These are phyloP conservation scores for Cocos nucifera DNA, from an alignment of 176 grass and related monocot species.

Conservation along the genomic window DNA sequence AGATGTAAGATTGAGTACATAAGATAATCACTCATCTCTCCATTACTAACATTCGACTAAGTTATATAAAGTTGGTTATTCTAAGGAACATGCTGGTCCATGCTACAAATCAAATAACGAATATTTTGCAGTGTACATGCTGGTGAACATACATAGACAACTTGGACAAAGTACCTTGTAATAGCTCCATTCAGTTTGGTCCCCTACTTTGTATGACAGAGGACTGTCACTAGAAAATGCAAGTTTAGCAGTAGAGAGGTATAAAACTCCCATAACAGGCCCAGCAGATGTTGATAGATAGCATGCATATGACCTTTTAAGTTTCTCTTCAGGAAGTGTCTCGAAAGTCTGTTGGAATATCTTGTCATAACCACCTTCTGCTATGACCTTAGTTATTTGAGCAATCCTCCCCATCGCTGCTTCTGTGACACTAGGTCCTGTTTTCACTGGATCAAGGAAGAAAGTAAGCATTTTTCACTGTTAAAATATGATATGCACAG, in stretches of 20 bases:
- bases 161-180: constrained; percentile 68
- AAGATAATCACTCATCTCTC: too few species aligned
- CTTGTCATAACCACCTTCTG: constrained; percentile 97
- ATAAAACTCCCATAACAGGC: constrained; percentile 93
- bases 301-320: constrained; percentile 72
- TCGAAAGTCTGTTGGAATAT: constrained; percentile 95
- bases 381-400: constrained; percentile 89
- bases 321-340: constrained; percentile 62
- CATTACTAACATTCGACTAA: too few species aligned
- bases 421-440: constrained; percentile 88
- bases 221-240: constrained; percentile 95
- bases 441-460: constrained; percentile 70
- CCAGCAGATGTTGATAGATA: constrained; percentile 94
- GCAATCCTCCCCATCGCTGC: constrained; percentile 90
- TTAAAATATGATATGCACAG: too few species aligned
- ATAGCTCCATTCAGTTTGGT: constrained; percentile 87
- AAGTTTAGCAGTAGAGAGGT: constrained; percentile 74
- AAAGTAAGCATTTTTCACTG: not conserved
- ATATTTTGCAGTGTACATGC: too few species aligned
- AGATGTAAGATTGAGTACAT: too few species aligned
- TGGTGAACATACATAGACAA: not conserved
- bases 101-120: too few species aligned
- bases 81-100: too few species aligned
- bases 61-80: too few species aligned
- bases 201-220: constrained; percentile 74